Conservation (phyloP, 192 early-diverging fungal genomes). For the Backusella liffmaniae region DNA sequence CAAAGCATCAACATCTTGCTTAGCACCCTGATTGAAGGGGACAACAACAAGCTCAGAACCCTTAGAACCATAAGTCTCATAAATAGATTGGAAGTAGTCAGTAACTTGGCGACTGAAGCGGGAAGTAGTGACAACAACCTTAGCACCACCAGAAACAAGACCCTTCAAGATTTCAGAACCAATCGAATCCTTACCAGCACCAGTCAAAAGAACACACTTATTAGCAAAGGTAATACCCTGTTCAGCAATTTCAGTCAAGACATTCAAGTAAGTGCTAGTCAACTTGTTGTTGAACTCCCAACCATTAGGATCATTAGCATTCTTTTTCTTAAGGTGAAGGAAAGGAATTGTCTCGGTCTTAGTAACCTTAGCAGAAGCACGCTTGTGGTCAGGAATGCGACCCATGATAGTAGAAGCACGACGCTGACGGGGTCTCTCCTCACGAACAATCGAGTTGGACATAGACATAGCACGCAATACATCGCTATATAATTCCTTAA, state of each 20-base stretch:
- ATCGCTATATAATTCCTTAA: constrained; percentile 69
- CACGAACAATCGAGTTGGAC: constrained; percentile 70
- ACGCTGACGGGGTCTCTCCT: constrained; percentile 50
- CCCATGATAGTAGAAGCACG: constrained; percentile 42
- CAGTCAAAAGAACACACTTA: constrained; percentile 86
- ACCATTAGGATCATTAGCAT: constrained; percentile 63
- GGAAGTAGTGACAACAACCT: constrained; percentile 90
- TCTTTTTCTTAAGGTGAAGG: constrained; percentile 74
- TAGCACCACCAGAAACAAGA: constrained; percentile 82
- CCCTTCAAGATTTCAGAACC: constrained; percentile 81
- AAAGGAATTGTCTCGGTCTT: constrained; percentile 72
- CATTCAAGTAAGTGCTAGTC: constrained; percentile 81
- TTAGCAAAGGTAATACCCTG: constrained; percentile 85
- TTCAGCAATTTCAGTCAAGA: constrained; percentile 74
- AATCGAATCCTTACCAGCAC: constrained; percentile 88
- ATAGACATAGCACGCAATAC: constrained; percentile 72
- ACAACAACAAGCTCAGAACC: constrained; percentile 84
- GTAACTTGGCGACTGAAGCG: constrained; percentile 77
- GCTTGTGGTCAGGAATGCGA: constrained; percentile 49
- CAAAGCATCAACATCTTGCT: constrained; percentile 77
- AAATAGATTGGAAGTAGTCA: constrained; percentile 86
- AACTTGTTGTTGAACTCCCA: constrained; percentile 83
- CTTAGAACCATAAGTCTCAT: constrained; percentile 85
- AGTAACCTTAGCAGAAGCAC: constrained; percentile 36
- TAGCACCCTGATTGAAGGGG: constrained; percentile 92